phyloP scores from a whole-genome alignment of 2,329 filamentous ascomycete species.

The Botrytis paeoniae region DNA sequence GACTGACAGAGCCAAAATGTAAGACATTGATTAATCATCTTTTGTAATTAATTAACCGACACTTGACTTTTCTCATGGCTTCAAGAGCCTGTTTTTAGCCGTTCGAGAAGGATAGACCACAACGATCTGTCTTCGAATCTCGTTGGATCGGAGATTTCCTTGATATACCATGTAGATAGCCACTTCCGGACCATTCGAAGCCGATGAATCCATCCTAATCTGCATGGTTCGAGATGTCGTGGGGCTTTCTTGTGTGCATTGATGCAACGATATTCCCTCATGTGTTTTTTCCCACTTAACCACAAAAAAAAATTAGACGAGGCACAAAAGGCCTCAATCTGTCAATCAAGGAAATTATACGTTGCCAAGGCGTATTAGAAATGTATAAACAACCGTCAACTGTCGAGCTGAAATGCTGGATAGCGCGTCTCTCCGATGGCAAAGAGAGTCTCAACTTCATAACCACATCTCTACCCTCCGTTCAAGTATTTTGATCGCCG shows the following conservation, averaged over 20 bases:
- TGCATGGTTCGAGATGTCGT: not conserved
- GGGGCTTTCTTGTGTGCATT: not conserved
- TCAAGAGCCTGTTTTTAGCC: not conserved
- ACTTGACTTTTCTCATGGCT: not conserved
- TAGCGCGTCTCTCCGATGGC: not conserved
- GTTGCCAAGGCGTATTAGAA: not conserved
- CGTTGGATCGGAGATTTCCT: not conserved
- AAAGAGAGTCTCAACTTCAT: not conserved
- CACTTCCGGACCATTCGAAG: not conserved
- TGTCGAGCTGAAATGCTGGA: not conserved
- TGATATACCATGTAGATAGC: not conserved
- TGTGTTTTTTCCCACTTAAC: not conserved
- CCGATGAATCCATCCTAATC: not conserved
- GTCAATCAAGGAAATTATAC: not conserved
- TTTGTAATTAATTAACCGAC: not conserved
- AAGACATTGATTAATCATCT: not conserved
- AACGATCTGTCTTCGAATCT: not conserved
- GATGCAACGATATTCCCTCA: slow-evolving; percentile 1
- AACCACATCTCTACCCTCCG: not conserved
- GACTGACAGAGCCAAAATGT: not conserved
- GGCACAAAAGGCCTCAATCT: not conserved
- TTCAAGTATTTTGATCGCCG: not conserved
- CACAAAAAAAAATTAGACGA: not conserved
- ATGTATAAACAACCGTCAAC: not conserved
- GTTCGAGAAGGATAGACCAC: not conserved